Base-by-base conservation (phyloP, 441 rosid genomes). In the Daphne laureola region DNA sequence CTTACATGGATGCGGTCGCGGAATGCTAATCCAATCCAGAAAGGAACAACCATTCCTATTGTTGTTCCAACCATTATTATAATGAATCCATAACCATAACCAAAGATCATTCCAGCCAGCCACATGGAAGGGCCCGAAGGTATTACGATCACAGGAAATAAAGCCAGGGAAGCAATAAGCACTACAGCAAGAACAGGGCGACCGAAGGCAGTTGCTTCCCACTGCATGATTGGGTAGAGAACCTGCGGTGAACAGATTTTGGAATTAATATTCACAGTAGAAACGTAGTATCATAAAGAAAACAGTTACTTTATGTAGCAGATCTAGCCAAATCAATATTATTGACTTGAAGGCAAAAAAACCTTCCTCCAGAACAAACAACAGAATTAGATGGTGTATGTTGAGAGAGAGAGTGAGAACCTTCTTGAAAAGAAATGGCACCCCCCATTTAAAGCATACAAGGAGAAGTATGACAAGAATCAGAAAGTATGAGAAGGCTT, bases 91-190 rank as follows among this genome's bases (percentile, higher is more conserved):
- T 87, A 68, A 53, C 93, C 95, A 47, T 93, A 93, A 41, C 99
- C 97, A 17, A 90, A 93, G 57, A 87, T 90, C 99, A 93, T 93
- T 17, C 99, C 99, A 62, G 96, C 93, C 75, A 93, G 71, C 99
- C 96, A 93, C 99, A 93, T 93, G 55, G 99, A 93, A 43, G 99
- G 99, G 55, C 96, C 99, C 1, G 97, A 93, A 73, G 99, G 99
- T 56, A 93, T 79, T 64, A 93, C 68, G 62, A 93, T 69, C 50
- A 90, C 97, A 47, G 99, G 99, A 69, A 93, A 83, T 68, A 90
- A 57, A 18, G 97, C 97, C 62, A 93, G 76, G 48, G 97, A 93
- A 58, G 86, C 77, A 58, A 86, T 59, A 36, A 93, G 92, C 58
- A 93, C 93, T 17, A 79, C 41, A 5, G 93, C 89, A 9, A 93